Base-by-base conservation (phyloP, 2,329 filamentous ascomycete species). In the Zopfia rhizophila region DNA sequence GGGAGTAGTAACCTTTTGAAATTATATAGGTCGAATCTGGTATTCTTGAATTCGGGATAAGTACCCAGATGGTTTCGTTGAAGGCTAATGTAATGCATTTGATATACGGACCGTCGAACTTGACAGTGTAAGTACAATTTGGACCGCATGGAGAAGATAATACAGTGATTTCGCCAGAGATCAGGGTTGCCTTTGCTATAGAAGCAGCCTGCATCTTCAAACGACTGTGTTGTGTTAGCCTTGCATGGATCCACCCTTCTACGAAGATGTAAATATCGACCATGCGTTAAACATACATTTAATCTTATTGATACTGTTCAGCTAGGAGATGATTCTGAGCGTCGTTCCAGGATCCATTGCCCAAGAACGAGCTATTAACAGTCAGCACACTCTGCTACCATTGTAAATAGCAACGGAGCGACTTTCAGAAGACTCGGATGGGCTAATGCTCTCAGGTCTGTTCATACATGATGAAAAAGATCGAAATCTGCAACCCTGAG, bases 121-220 rank as follows among this genome's bases (percentile, higher is more conserved):
- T 3, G 7, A 30, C 29, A 5, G 23, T 23, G 16, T 41, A 46
- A n/a, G 43, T 35, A 18, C 43, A 46, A 22, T 46, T 40, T 14
- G 28, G 18, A 5, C 43, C 29, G 30, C 43, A 46, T 14, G 35
- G 29, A 16, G 28, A 28, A 7, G 14, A 28, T 21, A 38, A 40
- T 18, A 29, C 22, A 23, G 29, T 8, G 7, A 46, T 14, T 7
- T 18, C 37, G 30, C 43, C 25, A 8, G 19, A 21, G 3, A 46
- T 14, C 28, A 46, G 19, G 7, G 43, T 36, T 13, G 14, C 25
- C 25, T 46, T 46, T 22, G 43, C 37, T 5, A 21, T 46, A 19
- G 36, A n/a, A n/a, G n/a, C n/a, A n/a, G n/a, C n/a, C n/a, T n/a
- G n/a, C n/a, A n/a, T n/a, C n/a, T n/a, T n/a, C n/a, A n/a, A n/a